These are phyloP conservation scores for Fusarium nurragi DNA, from an alignment of 2,329 filamentous ascomycete genomes.

Conservation along the genomic window DNA sequence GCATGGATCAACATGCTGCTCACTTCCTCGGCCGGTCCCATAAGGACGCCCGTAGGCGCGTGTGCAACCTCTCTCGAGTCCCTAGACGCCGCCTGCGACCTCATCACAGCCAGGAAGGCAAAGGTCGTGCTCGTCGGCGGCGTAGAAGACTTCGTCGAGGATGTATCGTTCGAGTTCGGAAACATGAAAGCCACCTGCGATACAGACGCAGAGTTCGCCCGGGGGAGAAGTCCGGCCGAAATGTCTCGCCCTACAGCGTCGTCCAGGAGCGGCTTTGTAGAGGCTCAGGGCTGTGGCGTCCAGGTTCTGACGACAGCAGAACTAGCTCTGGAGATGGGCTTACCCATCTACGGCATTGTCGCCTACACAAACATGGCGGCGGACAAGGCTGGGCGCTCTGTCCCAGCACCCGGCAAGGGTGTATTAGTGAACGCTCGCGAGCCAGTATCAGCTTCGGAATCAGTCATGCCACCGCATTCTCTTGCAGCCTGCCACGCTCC, in stretches of 20 bases:
- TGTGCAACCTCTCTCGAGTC: slow-evolving; percentile 95
- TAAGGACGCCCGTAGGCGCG: slow-evolving; percentile 93
- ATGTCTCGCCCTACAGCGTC: slow-evolving; percentile 95
- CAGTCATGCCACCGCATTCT: too few relatives aligned
- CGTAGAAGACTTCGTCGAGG: slow-evolving; percentile 95
- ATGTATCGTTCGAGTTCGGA: slow-evolving; percentile 95
- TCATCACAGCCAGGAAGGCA: slow-evolving; percentile 93
- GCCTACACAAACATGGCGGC: slow-evolving; percentile 89
- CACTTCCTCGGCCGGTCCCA: slow-evolving; percentile 89
- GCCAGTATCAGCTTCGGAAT: too few relatives aligned
- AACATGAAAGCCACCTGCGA: slow-evolving; percentile 99
- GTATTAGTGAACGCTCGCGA: slow-evolving; percentile 79
- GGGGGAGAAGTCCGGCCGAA: slow-evolving; percentile 87
- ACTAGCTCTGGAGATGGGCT: slow-evolving; percentile 92
- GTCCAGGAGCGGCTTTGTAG: slow-evolving; percentile 74
- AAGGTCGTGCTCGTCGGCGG: slow-evolving; percentile 93
- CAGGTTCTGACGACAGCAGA: slow-evolving; percentile 94
- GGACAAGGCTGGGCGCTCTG: slow-evolving; percentile 94
- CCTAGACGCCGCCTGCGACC: slow-evolving; percentile 92
- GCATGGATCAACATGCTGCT: slow-evolving; percentile 84
- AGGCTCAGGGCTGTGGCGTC: slow-evolving; percentile 93
- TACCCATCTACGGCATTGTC: slow-evolving; percentile 90
- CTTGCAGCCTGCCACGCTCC: too few relatives aligned
- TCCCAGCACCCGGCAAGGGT: slow-evolving; percentile 91
- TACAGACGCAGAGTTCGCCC: slow-evolving; percentile 84